Conservation (phyloP, 2,329 filamentous ascomycete species). For the Pseudonectria foliicola region DNA sequence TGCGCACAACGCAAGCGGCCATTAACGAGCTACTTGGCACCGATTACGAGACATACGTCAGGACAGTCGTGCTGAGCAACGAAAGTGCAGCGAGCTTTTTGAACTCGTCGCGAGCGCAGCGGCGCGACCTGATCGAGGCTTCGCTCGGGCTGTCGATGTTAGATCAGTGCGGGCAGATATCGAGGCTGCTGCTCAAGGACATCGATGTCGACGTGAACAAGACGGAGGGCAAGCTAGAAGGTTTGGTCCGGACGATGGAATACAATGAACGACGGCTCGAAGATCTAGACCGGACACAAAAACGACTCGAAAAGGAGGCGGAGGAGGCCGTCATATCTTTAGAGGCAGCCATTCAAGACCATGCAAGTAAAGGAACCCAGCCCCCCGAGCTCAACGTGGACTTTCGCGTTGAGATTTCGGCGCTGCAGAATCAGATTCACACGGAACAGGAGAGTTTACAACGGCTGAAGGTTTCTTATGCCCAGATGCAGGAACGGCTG, state of each 20-base stretch:
- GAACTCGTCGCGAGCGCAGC: slow-evolving; percentile 5
- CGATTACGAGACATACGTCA: slow-evolving; percentile 11
- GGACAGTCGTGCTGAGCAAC: slow-evolving; percentile 12
- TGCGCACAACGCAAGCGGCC: slow-evolving; percentile 7
- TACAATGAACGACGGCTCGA: background rate
- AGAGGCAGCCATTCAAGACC: background rate
- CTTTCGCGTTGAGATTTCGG: background rate
- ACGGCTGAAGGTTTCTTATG: background rate
- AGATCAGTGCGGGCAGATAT: slow-evolving; percentile 6
- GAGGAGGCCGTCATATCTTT: slow-evolving; percentile 1
- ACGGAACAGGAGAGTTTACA: slow-evolving; percentile 1
- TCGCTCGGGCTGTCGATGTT: slow-evolving; percentile 13
- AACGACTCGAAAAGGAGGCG: slow-evolving; percentile 1
- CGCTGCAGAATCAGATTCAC: slow-evolving; percentile 1
- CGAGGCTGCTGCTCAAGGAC: slow-evolving; percentile 5
- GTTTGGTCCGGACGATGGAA: background rate
- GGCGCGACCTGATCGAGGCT: slow-evolving; percentile 10
- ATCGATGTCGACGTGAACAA: background rate
- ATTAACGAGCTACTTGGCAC: slow-evolving; percentile 14
- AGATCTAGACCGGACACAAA: background rate
- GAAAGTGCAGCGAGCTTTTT: slow-evolving; percentile 15
- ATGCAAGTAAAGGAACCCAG: slow-evolving; percentile 3
- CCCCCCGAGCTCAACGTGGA: background rate
- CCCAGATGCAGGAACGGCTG: background rate
- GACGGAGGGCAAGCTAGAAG: background rate